Evolutionary conservation across 2,329 filamentous ascomycete species (phyloP), one percentile per base, ranked within the genome.

Genomic region (Fusarium temperatum): DNA sequence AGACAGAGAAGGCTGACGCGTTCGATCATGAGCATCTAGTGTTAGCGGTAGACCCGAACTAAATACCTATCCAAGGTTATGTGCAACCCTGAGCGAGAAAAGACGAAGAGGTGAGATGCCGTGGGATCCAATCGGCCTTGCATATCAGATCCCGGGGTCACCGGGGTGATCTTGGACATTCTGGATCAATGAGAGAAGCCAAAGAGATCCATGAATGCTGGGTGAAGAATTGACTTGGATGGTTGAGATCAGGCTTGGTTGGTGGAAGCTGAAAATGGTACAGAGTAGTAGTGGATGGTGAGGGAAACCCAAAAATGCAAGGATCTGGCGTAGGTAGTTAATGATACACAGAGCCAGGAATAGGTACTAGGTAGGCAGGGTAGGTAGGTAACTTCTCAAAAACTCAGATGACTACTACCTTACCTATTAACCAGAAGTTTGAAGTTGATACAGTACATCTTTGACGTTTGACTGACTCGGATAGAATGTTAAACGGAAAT

Each of bases 81-180:
- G 51, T 66, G 70, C 72, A 70, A 68, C 58, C 45, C 48, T 54
- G 35, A 55, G 47, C 41, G 47, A 66, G 41, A 64, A 45, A 63
- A 53, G 42, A 63, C 26, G 38, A 61, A 59, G 50, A 77, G 73
- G 53, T 51, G 62, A 77, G 63, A 70, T 70, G 65, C 55, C 42
- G 61, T 70, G 53, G 62, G 65, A 75, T 78, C 70, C 75, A 77
- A 78, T 77, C 70, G 75, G 68, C 61, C 58, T 53, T 76, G 76
- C 73, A 67, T 77, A 73, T 72, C 58, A 78, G 70, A 72, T 71
- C 66, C 72, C 70, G 74, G 74, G 75, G 63, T 63, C 62, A 67
- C 72, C 69, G 66, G 62, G 65, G 61, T 32, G 62, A 67, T 53
- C 69, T 59, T 63, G 48, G 63, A 74, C 56, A 65, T 70, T 75